phyloP scores from a whole-genome alignment of 2,329 filamentous ascomycete species.

The Aureobasidium melanogenum region DNA sequence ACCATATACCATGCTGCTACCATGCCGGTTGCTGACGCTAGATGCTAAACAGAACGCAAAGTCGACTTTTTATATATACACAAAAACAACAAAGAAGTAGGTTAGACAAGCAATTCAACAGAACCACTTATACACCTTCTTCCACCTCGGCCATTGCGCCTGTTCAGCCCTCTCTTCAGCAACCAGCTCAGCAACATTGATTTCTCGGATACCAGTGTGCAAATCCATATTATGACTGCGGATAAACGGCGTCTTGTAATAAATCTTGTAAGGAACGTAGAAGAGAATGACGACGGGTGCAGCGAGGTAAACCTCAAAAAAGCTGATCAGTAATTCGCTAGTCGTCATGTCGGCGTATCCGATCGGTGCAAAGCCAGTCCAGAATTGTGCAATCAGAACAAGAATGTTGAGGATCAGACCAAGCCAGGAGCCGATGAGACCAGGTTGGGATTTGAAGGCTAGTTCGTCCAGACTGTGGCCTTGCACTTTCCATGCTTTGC shows the following conservation, averaged over 20 bases:
- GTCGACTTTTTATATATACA: no score
- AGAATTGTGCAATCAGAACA: conserved; percentile 67
- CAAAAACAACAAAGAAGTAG: no score
- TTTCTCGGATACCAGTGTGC: conserved; percentile 72
- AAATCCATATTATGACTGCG: conserved; percentile 71
- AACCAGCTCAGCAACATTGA: conserved; percentile 70
- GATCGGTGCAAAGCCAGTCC: conserved; percentile 73
- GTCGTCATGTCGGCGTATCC: conserved; percentile 41
- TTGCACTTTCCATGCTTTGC: conserved; percentile 50
- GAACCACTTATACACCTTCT: conserved; percentile 40
- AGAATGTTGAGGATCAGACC: conserved; percentile 68
- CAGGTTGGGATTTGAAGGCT: conserved; percentile 72
- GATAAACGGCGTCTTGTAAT: conserved; percentile 60
- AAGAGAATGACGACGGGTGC: conserved; percentile 56
- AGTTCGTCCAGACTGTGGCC: conserved; percentile 63
- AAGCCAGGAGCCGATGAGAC: conserved; percentile 69
- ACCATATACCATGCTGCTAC: no score
- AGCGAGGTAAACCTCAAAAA: conserved; percentile 66
- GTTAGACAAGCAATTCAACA: conserved; percentile 25
- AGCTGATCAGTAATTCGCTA: conserved; percentile 48
- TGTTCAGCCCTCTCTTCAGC: conserved; percentile 72
- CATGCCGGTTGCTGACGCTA: no score
- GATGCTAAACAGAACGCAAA: no score
- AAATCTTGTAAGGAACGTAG: conserved; percentile 69
- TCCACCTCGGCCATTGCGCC: conserved; percentile 42